Base-by-base conservation (phyloP, 768 basidiomycete species). In the Tephrocybe sp. region DNA sequence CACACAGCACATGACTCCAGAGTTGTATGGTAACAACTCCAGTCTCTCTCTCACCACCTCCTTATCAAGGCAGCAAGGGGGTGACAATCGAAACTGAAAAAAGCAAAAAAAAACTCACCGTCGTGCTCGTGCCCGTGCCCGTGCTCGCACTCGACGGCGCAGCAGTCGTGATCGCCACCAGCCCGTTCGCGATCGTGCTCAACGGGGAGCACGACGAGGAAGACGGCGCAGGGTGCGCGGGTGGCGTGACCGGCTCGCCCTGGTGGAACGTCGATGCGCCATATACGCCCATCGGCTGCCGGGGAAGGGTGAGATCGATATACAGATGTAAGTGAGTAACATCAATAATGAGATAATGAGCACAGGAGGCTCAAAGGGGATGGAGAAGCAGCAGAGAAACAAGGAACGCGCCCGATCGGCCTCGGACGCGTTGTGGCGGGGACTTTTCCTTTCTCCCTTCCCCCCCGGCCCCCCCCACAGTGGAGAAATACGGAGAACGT, bases 261-360 rank as follows among this genome's bases (percentile, higher is more conserved):
- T 90, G 88, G 61, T 76, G 65, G 71, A 81, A 88, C 0, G 85
- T 86, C 12, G 84, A 87, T 15, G 71, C 65, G 28, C 81, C 81
- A 58, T 87, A 85, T n/a, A 87, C 75, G 24, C 85, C 85, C 81
- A 84, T 83, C 3, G 83, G 80, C 78, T 81, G n/a, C n/a, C n/a
- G n/a, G n/a, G n/a, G n/a, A n/a, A n/a, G n/a, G n/a, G n/a, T n/a
- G n/a, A n/a, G n/a, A n/a, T n/a, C n/a, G n/a, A 41, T 34, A 49
- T 37, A 34, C 7, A 39, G 12, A 20, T 21, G 20, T 3, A 20
- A 12, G 7, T 20, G 18, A 6, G 7, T 6, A 21, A 36, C n/a
- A 15, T 36, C 34, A 36, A 15, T 36, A 7, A 36, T 36, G 5
- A 36, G 34, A n/a, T 36, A 5, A 17, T 4, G 11, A 7, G 8